These are phyloP conservation scores for Kodamaea sp. DNA, from an alignment of 1,139 yeast species.

Conservation along the genomic window DNA sequence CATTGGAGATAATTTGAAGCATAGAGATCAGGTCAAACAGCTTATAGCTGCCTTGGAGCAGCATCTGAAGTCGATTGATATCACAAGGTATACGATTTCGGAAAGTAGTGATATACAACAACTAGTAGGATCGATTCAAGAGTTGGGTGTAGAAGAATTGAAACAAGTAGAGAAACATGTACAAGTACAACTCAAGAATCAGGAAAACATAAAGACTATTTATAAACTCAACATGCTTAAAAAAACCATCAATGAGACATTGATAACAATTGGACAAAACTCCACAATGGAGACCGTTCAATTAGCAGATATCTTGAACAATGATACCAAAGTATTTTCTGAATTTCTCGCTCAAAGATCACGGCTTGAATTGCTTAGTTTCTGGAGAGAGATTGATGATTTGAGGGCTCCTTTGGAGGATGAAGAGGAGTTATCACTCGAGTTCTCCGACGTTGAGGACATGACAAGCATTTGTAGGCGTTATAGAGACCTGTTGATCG, in stretches of 20 bases:
- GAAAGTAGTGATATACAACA: neutral
- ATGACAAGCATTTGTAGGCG: slow-evolving; percentile 21
- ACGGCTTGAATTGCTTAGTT: slow-evolving; percentile 46
- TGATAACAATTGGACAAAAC: slow-evolving; percentile 4
- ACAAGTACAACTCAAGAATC: slow-evolving; percentile 17
- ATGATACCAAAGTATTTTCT: slow-evolving; percentile 48
- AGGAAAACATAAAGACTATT: slow-evolving; percentile 1
- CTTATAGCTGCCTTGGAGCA: slow-evolving; percentile 67
- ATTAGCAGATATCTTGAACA: slow-evolving; percentile 20
- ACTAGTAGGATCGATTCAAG: neutral
- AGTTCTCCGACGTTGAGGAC: slow-evolving; percentile 45
- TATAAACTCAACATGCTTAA: slow-evolving; percentile 13
- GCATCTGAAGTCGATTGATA: slow-evolving; percentile 28
- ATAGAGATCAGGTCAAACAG: slow-evolving; percentile 71
- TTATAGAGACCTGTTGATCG: no score
- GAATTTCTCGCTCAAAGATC: slow-evolving; percentile 53
- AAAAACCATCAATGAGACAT: slow-evolving; percentile 11
- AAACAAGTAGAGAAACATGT: slow-evolving; percentile 20
- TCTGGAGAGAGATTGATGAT: slow-evolving; percentile 65
- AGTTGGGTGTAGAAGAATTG: slow-evolving; percentile 17
- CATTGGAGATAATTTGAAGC: slow-evolving; percentile 66
- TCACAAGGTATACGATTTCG: neutral
- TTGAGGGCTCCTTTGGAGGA: slow-evolving; percentile 73
- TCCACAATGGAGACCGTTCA: slow-evolving; percentile 10
- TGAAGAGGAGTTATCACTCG: slow-evolving; percentile 28